Percentiles rank a stretch among this genome's conserved stretches.
phyloP scores from a whole-genome alignment of 768 basidiomycete species.

The Psilocybe tampanensis region DNA sequence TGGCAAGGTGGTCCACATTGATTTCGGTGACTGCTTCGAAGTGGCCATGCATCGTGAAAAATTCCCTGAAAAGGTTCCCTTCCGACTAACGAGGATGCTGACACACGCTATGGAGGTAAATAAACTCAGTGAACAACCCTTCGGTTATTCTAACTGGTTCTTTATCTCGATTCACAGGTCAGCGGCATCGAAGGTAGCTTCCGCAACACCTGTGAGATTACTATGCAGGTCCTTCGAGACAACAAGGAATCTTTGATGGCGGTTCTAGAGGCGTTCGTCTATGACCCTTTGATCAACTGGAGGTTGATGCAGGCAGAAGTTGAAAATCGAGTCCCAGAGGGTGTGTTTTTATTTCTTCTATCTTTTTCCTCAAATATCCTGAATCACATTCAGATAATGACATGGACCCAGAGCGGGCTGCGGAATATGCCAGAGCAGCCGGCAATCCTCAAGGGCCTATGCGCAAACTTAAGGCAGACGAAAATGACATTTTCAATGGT shows the following conservation, averaged over 20 bases:
- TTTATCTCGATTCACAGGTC: conserved; percentile 51
- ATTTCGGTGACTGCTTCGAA: conserved; percentile 98
- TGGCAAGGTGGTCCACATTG: conserved; percentile 96
- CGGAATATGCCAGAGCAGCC: conserved; percentile 66
- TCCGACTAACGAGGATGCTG: conserved; percentile 97
- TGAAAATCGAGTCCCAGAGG: conserved; percentile 70
- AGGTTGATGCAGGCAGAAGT: conserved; percentile 86
- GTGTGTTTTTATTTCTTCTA: conserved; percentile 33
- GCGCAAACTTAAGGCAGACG: conserved; percentile 86
- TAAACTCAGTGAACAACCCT: not conserved
- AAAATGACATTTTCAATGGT: conserved; percentile 95
- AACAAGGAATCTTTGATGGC: conserved; percentile 99
- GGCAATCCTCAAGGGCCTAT: conserved; percentile 79
- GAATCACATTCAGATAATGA: conserved; percentile 37
- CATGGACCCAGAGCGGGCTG: conserved; percentile 51
- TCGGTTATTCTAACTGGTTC: conserved; percentile 12
- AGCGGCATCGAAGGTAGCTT: conserved; percentile 99
- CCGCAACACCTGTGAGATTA: conserved; percentile 92
- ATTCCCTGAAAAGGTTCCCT: conserved; percentile 98
- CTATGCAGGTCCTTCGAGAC: conserved; percentile 95
- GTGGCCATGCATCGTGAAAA: conserved; percentile 98
- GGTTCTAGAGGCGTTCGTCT: conserved; percentile 97
- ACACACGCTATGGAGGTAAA: conserved; percentile 98
- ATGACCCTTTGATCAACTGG: conserved; percentile 98
- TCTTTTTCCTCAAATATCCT: conserved; percentile 1